Base-by-base conservation (phyloP, 2,329 filamentous ascomycete genomes). In the Calonectria hongkongensis region DNA sequence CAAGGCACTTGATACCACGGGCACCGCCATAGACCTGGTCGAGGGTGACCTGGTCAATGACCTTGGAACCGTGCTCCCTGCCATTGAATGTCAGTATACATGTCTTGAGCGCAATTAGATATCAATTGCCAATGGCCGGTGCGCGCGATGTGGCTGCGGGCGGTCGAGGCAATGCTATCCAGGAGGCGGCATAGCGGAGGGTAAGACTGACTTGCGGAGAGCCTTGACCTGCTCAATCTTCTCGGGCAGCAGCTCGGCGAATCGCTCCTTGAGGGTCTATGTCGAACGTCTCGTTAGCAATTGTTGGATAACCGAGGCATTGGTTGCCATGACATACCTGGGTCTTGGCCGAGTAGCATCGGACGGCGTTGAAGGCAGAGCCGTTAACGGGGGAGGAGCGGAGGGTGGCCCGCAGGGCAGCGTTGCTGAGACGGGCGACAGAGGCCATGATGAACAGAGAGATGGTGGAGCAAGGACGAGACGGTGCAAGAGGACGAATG, bases 161-260 rank as follows among this genome's bases (percentile, higher is more conserved):
- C 60, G 51, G 64, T 70, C 73, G 73, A 74, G 72, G 60, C 68
- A 56, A 51, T 66, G 71, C 68, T 41, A 71, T 73, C 54, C 33
- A 39, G 30, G n/a, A 74, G 73, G 65, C n/a, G n/a, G 25, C 25
- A 58, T 25, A 66, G 51, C 63, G 45, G 65, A 73, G 73, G 50
- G 74, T 65, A 68, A 51, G 70, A 87, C 93, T 85, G 90, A 98
- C 95, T 98, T 98, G 87, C 95, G 92, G 83, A 99, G 93, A 87
- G 95, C 93, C 95, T 99, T 99, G 90, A 99, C 95, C 92, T 98
- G 95, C 89, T 99, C 97, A 84, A 98, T 94, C 92, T 98, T 97
- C 86, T 93, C 95, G 81, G 97, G 97, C 76, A 99, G 91, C 84
- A 96, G 94, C 86, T 97, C 96, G 85, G 96, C 96, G 87, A 99